Evolutionary conservation across 1,139 yeast species (phyloP), one percentile per base, ranked within the genome.

Genomic region (Barnettozyma hawaiiensis): DNA sequence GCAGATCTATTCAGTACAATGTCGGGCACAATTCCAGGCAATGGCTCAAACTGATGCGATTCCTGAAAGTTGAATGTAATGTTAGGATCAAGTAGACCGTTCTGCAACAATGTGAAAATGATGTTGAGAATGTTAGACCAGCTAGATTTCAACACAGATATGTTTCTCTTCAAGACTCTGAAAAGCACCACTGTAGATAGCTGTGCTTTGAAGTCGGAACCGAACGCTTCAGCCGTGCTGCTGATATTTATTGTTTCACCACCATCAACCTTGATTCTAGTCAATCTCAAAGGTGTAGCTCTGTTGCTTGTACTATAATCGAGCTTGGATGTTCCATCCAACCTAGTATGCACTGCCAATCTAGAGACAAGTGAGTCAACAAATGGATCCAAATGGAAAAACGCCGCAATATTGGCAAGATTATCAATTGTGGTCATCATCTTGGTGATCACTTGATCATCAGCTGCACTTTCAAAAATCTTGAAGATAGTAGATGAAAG

Each of bases 141-240:
- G 53, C 66, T 53, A 47, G 61, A 53, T 37, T 76, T 58, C 38
- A 73, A 46, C 18, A 58, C 45, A 3, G 57, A 40, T 12, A 49
- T 42, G 37, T 79, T 78, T 53, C 79, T 76, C 50, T 76, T 78
- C 37, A 87, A 67, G 32, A 92, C 75, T 52, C 95, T 72, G 66
- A 92, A 89, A 41, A 92, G 68, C 0, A 92, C 90, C 40, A 90
- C 89, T 1, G 89, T 74, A 5, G 96, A 85, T 50, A 92, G 68
- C 60, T 94, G 98, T 0, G 96, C 96, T 55, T 90, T 87, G 65
- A 86, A 86, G 58, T 89, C 95, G 39, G 84, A 73, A 7, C 98
- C 99, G 61, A 92, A 81, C 62, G 82, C 75, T 9, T 89, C 87
- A 0, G 96, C 78, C 48, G 80, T 66, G 46, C 86, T 90, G 58